Evolutionary conservation across 257 asterid species (phyloP).

Genomic region (Fraxinus excelsior): DNA sequence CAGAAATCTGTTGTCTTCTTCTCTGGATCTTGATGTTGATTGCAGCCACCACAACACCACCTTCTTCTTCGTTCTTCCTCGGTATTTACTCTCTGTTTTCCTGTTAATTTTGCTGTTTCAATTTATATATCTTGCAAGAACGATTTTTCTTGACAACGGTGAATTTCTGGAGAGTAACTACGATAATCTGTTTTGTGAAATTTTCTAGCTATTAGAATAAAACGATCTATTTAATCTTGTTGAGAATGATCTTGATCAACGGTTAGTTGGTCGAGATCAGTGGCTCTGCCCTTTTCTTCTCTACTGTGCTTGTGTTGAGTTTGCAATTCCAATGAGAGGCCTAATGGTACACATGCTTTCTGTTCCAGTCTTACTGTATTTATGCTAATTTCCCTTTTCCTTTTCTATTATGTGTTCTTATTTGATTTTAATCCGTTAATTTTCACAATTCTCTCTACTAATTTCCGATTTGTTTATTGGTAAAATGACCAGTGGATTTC

Average conservation of each 20-base stretch:
- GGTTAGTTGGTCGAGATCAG: neutral
- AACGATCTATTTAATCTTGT: neutral
- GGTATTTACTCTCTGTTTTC: neutral
- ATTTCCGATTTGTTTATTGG: neutral
- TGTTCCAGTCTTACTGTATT: neutral
- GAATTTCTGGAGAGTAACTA: neutral
- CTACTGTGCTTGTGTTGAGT: neutral
- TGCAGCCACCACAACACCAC: neutral
- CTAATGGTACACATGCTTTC: neutral
- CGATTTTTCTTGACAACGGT: neutral
- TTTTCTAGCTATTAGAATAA: neutral
- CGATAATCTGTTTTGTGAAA: neutral
- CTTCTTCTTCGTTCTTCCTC: neutral
- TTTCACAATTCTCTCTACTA: neutral
- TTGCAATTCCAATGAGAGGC: neutral
- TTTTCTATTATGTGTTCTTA: neutral
- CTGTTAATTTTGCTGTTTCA: neutral
- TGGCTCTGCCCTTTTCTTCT: neutral
- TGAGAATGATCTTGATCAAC: neutral
- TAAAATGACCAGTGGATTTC: neutral
- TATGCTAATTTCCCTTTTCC: neutral
- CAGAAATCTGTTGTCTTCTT: neutral
- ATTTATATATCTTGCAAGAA: too few species aligned
- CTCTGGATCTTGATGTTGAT: conserved; percentile 13
- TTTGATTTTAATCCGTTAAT: neutral